These are phyloP conservation scores for Neofusicoccum sp. DNA, from an alignment of 2,329 filamentous ascomycete species.

Conservation along the genomic window DNA sequence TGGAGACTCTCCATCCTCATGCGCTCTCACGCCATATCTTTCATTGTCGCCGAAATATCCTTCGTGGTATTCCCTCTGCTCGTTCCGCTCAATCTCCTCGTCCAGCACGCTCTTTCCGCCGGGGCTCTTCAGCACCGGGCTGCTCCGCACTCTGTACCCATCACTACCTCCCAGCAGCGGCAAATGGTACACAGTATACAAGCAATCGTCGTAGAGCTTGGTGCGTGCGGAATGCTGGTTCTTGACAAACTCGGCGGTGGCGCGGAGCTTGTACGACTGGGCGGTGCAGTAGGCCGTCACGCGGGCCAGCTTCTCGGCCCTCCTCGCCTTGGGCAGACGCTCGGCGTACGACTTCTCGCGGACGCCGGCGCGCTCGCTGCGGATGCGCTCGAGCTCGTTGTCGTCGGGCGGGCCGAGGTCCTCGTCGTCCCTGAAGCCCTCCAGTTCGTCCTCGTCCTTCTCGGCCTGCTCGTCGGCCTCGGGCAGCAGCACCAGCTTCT, in stretches of 20 bases:
- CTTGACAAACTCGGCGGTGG: slow-evolving; percentile 85
- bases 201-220: slow-evolving; percentile 95
- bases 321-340: slow-evolving; percentile 81
- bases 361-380: slow-evolving; percentile 65
- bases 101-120: slow-evolving; percentile 92
- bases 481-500: slow-evolving; percentile 93
- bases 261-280: slow-evolving; percentile 86
- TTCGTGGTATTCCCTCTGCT: slow-evolving; percentile 84
- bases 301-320: slow-evolving; percentile 83
- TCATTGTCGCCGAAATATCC: slow-evolving; percentile 82
- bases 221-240: slow-evolving; percentile 88
- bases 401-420: slow-evolving; percentile 65
- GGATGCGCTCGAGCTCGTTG: slow-evolving; percentile 66
- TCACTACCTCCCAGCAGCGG: slow-evolving; percentile 84
- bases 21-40: slow-evolving; percentile 50
- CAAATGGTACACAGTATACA: slow-evolving; percentile 94
- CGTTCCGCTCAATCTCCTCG: slow-evolving; percentile 93
- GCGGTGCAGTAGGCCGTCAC: slow-evolving; percentile 97
- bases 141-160: slow-evolving; percentile 85
- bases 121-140: slow-evolving; percentile 87
- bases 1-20: slow-evolving; percentile 35
- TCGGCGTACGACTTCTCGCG: slow-evolving; percentile 90
- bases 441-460: slow-evolving; percentile 53
- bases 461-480: slow-evolving; percentile 64
- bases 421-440: slow-evolving; percentile 62